Conservation (phyloP, 1,139 yeast species). For the Saccharomyces hybrid region DNA sequence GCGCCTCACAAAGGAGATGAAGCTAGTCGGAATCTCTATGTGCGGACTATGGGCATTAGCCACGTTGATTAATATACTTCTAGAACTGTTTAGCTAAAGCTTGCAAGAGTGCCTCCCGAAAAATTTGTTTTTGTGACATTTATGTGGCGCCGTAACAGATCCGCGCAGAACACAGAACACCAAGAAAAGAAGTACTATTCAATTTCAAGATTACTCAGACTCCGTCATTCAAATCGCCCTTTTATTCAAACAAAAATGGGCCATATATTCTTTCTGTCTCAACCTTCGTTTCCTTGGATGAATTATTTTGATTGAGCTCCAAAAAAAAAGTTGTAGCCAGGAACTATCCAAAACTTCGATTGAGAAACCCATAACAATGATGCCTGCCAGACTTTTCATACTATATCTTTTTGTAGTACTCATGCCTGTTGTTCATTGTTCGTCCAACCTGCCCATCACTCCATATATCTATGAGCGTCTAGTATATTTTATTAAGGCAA, state of each 20-base stretch:
- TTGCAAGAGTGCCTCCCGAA: background rate
- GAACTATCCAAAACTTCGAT: background rate
- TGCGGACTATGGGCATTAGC: slow-evolving; percentile 27
- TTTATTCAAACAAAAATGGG: background rate
- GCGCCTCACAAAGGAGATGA: slow-evolving; percentile 13
- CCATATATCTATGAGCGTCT: slow-evolving; percentile 22
- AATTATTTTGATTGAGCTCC: background rate
- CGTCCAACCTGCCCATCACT: slow-evolving; percentile 7
- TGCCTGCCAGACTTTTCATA: background rate
- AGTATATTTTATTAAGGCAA: slow-evolving; percentile 28
- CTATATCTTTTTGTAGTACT: background rate
- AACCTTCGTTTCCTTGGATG: background rate
- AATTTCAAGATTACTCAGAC: background rate
- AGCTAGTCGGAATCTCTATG: slow-evolving; percentile 23
- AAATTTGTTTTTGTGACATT: background rate
- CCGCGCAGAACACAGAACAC: background rate
- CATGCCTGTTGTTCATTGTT: background rate
- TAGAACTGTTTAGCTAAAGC: no score
- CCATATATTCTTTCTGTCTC: background rate
- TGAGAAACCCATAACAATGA: background rate
- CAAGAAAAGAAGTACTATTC: background rate
- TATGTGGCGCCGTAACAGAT: background rate
- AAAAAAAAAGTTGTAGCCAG: background rate
- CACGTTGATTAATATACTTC: slow-evolving; percentile 20
- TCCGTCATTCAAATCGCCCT: background rate